Evolutionary conservation across 164 flowering plant species (phyloP), one percentile per base, ranked within the genome.

Genomic region (Macadamia integrifolia): DNA sequence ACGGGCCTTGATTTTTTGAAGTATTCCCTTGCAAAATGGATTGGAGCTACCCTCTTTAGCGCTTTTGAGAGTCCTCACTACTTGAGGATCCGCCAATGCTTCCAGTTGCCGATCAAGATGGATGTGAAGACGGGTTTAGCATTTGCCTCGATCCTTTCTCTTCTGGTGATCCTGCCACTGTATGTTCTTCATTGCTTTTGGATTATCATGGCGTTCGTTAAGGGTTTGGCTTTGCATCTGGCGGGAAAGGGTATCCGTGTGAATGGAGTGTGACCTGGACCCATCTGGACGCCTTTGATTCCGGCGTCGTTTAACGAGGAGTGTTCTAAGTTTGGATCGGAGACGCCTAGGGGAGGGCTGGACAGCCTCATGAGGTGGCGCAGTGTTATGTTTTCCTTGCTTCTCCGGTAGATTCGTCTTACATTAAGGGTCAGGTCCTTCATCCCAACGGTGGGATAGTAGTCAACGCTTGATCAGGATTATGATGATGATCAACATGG

Each of bases 301-400:
- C 93, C 92, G 8, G 78, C 93, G 1, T 86, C 89, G 0, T 84
- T 90, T 65, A 52, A 14, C 6, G 90, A 86, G 9, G 77, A 86
- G 72, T 32, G 50, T 13, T 61, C 73, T 1, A 69, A 62, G 1
- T 92, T 92, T 43, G 92, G 98, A n/a, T 53, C 64, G 0, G 58
- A 85, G 65, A 88, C 81, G 65, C 93, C 98, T 0, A 92, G 90
- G 98, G 78, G 13, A 79, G 97, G 79, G 87, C 97, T 1, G 96
- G 84, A 0, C 97, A 91, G 77, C 97, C 91, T 0, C 15, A 48
- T 17, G 94, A 91, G 80, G 80, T 87, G 30, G 91, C 90, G 0
- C 84, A 93, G 0, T 77, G 76, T 1, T 88, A 82, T 56, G 95
- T 92, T 6, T 89, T 87, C 80, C 85, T 88, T 13, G 96, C 96